phyloP scores from a whole-genome alignment of 441 rosid genomes.

The Omphalea diandra region DNA sequence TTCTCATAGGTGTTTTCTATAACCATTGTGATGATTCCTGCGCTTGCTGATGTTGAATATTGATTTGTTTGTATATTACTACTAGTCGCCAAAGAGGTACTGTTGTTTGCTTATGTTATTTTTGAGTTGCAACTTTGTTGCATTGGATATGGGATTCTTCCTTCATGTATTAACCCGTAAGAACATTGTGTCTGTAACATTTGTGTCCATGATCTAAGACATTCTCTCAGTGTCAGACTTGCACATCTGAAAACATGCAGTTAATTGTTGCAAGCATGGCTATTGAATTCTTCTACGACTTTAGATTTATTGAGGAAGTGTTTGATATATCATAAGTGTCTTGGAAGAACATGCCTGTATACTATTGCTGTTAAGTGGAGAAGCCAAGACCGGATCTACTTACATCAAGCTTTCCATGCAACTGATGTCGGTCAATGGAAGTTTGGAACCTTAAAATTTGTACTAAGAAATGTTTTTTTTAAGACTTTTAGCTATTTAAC shows the following conservation, averaged over 20 bases:
- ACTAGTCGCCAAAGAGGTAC: neutral
- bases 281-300: conserved; percentile 1
- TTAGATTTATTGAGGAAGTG: too few relatives aligned
- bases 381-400: too few relatives aligned
- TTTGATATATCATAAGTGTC: too few relatives aligned
- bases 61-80: neutral
- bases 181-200: neutral
- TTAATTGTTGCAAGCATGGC: neutral
- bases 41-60: too few relatives aligned
- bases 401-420: too few relatives aligned
- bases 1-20: neutral
- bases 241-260: neutral
- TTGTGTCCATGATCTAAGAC: neutral
- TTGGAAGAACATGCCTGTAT: too few relatives aligned
- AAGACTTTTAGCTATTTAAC: neutral
- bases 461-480: neutral
- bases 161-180: neutral
- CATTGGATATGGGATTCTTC: neutral
- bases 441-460: too few relatives aligned
- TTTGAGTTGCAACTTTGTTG: conserved; percentile 2
- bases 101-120: neutral
- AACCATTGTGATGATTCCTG: neutral
- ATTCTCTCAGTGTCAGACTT: neutral
- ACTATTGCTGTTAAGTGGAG: too few relatives aligned
- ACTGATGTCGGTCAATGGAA: too few relatives aligned